Base-by-base conservation (phyloP, 805 yeast species). In the Myxozyma nipponensis region DNA sequence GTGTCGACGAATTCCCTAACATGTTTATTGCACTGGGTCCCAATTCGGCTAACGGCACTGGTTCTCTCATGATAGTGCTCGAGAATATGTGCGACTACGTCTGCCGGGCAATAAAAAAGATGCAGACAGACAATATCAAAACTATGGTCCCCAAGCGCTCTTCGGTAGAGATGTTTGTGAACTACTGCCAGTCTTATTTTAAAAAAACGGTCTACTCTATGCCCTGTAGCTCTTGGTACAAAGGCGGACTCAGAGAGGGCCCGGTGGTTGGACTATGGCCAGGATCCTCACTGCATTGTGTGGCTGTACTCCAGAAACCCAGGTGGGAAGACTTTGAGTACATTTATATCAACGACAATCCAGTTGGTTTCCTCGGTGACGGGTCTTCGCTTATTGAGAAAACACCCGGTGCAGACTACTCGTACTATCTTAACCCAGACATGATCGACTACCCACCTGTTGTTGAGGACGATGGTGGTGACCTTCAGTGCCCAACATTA, bases 11-110 rank as follows among this genome's bases (percentile, higher is more conserved):
- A 24, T 56, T 57, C 49, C 57, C 61, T 3, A 58, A 58, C 42
- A 46, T 44, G 34, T 57, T 57, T 25, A 49, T 47, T 32, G 46
- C 46, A 17, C 46, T 44, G 26, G 61, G 61, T 9, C 61, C 61
- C 3, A 49, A 52, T 40, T 39, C 57, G 7, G 55, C 54, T 17
- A 25, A 42, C 1, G 56, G 56, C 3, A 46, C 39, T 36, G 56
- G 56, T 15, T 24, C 39, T 25, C 34, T 51, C 13, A 24, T 39
- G 30, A 47, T 47, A 13, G 49, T 54, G 22, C 42, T 51, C 37
- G 53, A 50, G 28, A 51, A 44, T 17, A 44, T 38, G 22, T 43
- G 39, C 9, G 50, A 49, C 5, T 54, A 54, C 42, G 39, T 54
- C 18, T 28, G 39, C 3, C 26, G 40, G n/a, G 52, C 46, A 34